These are phyloP conservation scores for Aspergillus terreus DNA, from an alignment of 2,329 filamentous ascomycete species.

Conservation along the genomic window DNA sequence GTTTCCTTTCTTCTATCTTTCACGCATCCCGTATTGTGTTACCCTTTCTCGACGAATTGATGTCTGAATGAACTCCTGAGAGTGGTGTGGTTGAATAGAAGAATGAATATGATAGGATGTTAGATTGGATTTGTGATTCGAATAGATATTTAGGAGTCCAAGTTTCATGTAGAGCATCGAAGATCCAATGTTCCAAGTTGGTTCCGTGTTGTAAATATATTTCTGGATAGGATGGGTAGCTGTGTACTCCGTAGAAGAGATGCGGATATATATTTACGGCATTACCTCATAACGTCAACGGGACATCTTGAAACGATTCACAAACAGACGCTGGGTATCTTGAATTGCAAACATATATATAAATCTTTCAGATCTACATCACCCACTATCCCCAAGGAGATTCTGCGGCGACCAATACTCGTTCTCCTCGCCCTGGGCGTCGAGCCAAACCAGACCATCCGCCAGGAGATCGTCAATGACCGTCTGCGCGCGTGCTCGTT, in stretches of 20 bases:
- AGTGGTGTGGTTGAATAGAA: neutral
- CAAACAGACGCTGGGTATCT: neutral
- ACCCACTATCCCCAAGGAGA: constrained; percentile 40
- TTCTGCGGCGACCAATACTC: constrained; percentile 75
- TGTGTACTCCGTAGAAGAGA: neutral
- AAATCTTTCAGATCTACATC: neutral
- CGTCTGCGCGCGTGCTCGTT: constrained; percentile 76
- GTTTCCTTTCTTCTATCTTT: neutral
- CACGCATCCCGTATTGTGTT: constrained; percentile 15
- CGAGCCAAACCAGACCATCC: constrained; percentile 91
- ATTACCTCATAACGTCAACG: too few relatives aligned
- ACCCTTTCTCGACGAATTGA: constrained; percentile 18
- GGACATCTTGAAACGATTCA: too few relatives aligned
- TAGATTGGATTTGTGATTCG: too few relatives aligned
- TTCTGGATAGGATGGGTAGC: neutral
- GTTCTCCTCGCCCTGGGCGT: constrained; percentile 77
- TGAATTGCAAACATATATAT: neutral
- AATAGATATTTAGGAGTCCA: too few relatives aligned
- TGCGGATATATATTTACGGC: neutral
- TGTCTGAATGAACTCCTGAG: constrained; percentile 16
- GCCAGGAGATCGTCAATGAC: constrained; percentile 85
- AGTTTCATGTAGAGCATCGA: too few relatives aligned
- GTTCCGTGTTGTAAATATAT: neutral
- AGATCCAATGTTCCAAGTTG: too few relatives aligned
- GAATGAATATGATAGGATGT: neutral